These are phyloP conservation scores for Trichoderma aggressivum DNA, from an alignment of 2,329 filamentous ascomycete species.

Conservation along the genomic window DNA sequence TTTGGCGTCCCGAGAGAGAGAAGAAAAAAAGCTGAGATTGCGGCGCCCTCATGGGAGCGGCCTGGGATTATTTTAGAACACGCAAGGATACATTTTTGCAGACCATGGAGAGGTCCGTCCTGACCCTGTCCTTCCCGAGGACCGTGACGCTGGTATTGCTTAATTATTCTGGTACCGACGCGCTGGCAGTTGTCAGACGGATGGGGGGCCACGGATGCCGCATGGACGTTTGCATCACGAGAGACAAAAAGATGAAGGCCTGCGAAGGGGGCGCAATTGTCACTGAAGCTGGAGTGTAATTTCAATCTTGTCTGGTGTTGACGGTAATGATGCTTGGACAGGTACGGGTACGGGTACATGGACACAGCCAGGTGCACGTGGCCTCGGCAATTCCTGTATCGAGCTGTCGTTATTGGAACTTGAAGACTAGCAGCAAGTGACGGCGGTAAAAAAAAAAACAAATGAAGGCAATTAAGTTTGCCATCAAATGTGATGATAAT, in stretches of 20 bases:
- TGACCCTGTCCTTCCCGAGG: conserved; percentile 3
- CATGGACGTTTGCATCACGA: not conserved
- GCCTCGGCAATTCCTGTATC: not conserved
- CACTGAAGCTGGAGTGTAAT: not conserved
- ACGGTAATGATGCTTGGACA: not conserved
- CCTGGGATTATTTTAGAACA: conserved; percentile 8
- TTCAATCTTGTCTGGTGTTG: not conserved
- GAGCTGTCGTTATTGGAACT: not conserved
- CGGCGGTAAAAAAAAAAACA: not conserved
- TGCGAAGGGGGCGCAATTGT: not conserved
- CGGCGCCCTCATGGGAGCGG: conserved; percentile 10
- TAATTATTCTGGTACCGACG: not conserved
- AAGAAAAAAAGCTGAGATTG: not conserved
- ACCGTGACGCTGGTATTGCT: conserved; percentile 1
- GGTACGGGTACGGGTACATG: not conserved
- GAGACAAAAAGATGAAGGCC: not conserved
- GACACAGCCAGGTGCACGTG: not conserved
- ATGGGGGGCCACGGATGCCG: not conserved
- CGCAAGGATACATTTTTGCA: not conserved
- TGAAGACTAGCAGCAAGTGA: not conserved
- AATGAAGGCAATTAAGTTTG: not conserved
- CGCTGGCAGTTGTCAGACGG: not conserved
- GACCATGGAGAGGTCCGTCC: conserved; percentile 1
- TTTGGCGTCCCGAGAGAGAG: not conserved
- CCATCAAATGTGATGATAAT: not conserved